A percentile compares a stretch with the other conserved stretches of the same genome.
Conservation (phyloP, 2,329 filamentous ascomycete genomes). For the Epichloe gansuensis region DNA sequence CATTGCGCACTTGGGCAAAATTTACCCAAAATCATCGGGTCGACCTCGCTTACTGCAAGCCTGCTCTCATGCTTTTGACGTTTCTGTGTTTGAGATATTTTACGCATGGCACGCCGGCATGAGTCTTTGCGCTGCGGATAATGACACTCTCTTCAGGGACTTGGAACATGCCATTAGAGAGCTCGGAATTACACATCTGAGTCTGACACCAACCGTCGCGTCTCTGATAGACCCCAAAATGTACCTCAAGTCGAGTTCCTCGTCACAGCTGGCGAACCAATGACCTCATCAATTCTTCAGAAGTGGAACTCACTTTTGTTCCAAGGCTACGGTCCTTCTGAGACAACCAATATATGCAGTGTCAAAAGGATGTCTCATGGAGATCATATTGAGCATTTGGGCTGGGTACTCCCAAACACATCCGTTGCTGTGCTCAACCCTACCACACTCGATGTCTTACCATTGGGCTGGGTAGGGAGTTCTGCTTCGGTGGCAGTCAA, state of each 20-base stretch:
- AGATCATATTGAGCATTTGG: slow-evolving; percentile 64
- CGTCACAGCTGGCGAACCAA: slow-evolving; percentile 68
- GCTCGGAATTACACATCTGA: slow-evolving; percentile 64
- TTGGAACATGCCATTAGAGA: slow-evolving; percentile 54
- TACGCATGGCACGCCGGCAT: slow-evolving; percentile 71
- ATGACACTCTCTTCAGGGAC: slow-evolving; percentile 63
- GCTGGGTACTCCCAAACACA: slow-evolving; percentile 60
- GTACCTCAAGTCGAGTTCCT: slow-evolving; percentile 64
- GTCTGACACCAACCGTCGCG: slow-evolving; percentile 76
- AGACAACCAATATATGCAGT: slow-evolving; percentile 81
- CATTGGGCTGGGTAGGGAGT: slow-evolving; percentile 66
- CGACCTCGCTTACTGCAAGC: slow-evolving; percentile 61
- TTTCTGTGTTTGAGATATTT: slow-evolving; percentile 85
- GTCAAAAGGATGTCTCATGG: slow-evolving; percentile 47
- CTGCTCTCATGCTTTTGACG: slow-evolving; percentile 75
- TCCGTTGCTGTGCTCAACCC: slow-evolving; percentile 53
- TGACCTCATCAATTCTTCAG: slow-evolving; percentile 59
- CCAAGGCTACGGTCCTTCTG: slow-evolving; percentile 75
- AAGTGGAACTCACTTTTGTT: slow-evolving; percentile 60
- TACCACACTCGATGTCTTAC: slow-evolving; percentile 40
- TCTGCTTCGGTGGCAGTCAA: slow-evolving; percentile 80
- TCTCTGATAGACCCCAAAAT: slow-evolving; percentile 56
- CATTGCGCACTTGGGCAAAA: slow-evolving; percentile 48
- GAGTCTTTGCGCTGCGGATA: slow-evolving; percentile 62
- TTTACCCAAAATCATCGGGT: slow-evolving; percentile 45